phyloP scores from a whole-genome alignment of 2,329 filamentous ascomycete genomes.

The Phymatotrichopsis omnivora region DNA sequence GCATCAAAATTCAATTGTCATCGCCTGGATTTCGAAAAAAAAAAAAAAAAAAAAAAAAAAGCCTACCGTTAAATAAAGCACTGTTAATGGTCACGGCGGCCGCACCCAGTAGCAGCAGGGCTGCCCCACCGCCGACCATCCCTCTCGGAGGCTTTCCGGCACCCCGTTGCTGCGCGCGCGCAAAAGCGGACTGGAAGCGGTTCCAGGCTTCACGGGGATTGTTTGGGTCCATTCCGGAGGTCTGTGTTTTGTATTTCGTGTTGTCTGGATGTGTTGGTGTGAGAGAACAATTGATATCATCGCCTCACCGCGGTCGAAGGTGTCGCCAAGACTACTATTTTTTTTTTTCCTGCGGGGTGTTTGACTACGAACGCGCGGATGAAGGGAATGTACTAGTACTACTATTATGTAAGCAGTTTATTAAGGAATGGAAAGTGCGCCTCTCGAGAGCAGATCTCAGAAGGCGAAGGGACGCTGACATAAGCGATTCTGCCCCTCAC shows the following conservation, averaged over 20 bases:
- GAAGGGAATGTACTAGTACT: no score
- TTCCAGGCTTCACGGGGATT: conserved; percentile 58
- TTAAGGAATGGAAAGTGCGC: no score
- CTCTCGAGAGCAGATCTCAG: no score
- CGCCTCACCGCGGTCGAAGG: no score
- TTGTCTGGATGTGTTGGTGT: no score
- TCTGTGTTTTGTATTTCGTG: no score
- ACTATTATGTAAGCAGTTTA: no score
- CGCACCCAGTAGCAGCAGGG: conserved; percentile 45
- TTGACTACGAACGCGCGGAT: background rate
- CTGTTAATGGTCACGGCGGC: conserved; percentile 50
- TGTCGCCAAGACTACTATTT: no score
- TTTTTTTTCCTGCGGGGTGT: background rate
- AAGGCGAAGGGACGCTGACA: no score
- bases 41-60: conserved; percentile 21
- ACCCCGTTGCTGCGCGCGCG: conserved; percentile 38
- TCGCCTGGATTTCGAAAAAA: background rate
- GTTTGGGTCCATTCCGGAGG: conserved; percentile 29
- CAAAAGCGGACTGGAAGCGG: conserved; percentile 52
- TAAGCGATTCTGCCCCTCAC: no score
- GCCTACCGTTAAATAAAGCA: conserved; percentile 56
- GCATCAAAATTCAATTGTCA: conserved; percentile 7
- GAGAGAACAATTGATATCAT: no score
- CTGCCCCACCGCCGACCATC: conserved; percentile 46
- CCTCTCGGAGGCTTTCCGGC: conserved; percentile 43